Percentiles rank a stretch among this genome's conserved stretches.
These are phyloP conservation scores for Diplogelasinospora grovesii DNA, from an alignment of 495 filamentous ascomycete species.

Conservation along the genomic window DNA sequence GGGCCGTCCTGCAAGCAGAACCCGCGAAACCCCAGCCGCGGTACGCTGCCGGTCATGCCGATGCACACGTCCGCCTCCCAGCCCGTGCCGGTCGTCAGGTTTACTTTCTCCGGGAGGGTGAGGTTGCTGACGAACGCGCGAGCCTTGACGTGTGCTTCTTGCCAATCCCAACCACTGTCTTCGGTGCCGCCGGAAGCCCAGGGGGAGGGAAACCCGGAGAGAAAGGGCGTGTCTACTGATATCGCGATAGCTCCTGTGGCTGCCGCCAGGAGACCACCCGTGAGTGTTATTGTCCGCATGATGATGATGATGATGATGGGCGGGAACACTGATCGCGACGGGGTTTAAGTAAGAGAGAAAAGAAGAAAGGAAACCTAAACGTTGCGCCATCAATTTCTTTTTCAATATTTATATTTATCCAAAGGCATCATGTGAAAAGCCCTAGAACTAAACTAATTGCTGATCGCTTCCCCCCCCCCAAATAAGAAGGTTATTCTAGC, in stretches of 20 bases:
- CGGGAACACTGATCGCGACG: too few relatives aligned
- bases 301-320: too few relatives aligned
- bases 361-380: too few relatives aligned
- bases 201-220: conserved; percentile 65
- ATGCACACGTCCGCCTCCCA: conserved; percentile 70
- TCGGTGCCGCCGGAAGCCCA: conserved; percentile 57
- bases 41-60: conserved; percentile 58
- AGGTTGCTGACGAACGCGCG: conserved; percentile 64
- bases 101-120: conserved; percentile 81
- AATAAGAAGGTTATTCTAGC: too few relatives aligned
- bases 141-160: conserved; percentile 71
- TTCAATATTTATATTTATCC: too few relatives aligned
- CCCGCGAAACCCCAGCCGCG: conserved; percentile 37
- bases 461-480: too few relatives aligned
- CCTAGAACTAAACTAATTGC: too few relatives aligned
- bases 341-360: too few relatives aligned
- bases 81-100: conserved; percentile 70
- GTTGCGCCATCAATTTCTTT: too few relatives aligned
- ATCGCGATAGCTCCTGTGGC: neutral
- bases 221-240: conserved; percentile 16
- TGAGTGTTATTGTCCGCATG: too few relatives aligned
- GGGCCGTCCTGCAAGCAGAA: conserved; percentile 47
- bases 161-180: conserved; percentile 52
- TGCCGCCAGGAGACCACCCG: conserved; percentile 4
- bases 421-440: too few relatives aligned